A percentile compares a stretch with the other conserved stretches of the same genome.
Evolutionary conservation across 2,329 filamentous ascomycete genomes (phyloP).

Genomic region (Ophiostoma montium): DNA sequence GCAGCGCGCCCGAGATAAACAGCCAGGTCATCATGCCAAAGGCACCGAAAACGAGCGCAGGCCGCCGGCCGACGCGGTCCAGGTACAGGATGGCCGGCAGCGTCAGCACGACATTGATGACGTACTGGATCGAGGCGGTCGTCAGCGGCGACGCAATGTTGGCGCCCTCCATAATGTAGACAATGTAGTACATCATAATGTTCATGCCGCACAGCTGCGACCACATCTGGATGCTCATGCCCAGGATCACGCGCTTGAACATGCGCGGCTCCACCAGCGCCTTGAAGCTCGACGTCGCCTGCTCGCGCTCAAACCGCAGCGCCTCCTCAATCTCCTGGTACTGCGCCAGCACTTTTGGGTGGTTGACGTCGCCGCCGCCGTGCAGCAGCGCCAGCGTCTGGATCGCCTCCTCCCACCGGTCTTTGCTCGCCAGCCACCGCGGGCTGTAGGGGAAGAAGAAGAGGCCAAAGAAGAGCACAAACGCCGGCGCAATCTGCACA

Average conservation of each 20-base stretch:
- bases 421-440: conserved; percentile 55
- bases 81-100: conserved; percentile 46
- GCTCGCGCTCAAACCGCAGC: conserved; percentile 38
- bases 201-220: conserved; percentile 47
- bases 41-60: conserved; percentile 38
- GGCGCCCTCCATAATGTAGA: conserved; percentile 45
- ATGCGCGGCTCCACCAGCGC: conserved; percentile 37
- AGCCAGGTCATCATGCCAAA: conserved; percentile 47
- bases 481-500: conserved; percentile 41
- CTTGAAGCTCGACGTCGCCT: conserved; percentile 32
- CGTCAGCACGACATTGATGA: conserved; percentile 48
- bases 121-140: conserved; percentile 48
- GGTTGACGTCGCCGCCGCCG: conserved; percentile 37
- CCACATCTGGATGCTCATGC: conserved; percentile 45
- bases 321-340: conserved; percentile 46
- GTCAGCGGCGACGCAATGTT: conserved; percentile 41
- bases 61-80: conserved; percentile 44
- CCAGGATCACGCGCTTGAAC: conserved; percentile 40
- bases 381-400: conserved; percentile 44
- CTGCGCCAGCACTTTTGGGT: conserved; percentile 48
- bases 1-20: conserved; percentile 46
- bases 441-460: conserved; percentile 57
- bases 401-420: conserved; percentile 52
- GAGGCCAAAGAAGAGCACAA: conserved; percentile 37
- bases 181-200: conserved; percentile 44